Percentiles rank a stretch among this genome's conserved stretches.
These are phyloP conservation scores for Cutaneotrichosporon sp. DNA, from an alignment of 1,284 basidiomycete species.

Conservation along the genomic window DNA sequence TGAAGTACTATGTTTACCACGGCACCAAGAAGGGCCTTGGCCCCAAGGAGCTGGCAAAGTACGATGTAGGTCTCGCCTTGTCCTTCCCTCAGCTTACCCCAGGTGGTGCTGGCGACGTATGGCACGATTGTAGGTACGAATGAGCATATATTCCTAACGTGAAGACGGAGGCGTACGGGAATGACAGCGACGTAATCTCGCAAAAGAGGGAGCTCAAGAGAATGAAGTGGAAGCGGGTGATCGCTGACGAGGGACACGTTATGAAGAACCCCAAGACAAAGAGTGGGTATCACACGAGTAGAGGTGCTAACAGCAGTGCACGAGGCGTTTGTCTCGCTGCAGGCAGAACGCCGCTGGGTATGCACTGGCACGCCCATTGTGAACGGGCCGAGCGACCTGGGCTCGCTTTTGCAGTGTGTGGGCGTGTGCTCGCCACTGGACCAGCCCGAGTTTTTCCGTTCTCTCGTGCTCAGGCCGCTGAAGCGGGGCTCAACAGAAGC, in stretches of 20 bases:
- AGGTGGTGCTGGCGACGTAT: constrained; percentile 81
- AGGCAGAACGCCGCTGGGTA: constrained; percentile 69
- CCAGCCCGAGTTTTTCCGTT: constrained; percentile 70
- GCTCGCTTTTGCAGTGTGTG: constrained; percentile 74
- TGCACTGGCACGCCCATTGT: constrained; percentile 68
- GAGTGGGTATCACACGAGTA: constrained; percentile 41
- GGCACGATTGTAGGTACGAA: too few species aligned
- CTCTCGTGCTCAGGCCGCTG: constrained; percentile 65
- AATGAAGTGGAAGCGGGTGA: constrained; percentile 76
- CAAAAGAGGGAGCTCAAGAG: too few species aligned
- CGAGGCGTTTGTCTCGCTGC: constrained; percentile 61
- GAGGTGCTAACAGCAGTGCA: constrained; percentile 52
- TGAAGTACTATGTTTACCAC: constrained; percentile 64
- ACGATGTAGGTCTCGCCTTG: constrained; percentile 52
- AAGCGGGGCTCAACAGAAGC: constrained; percentile 62
- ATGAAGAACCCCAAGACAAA: constrained; percentile 80
- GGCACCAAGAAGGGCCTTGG: constrained; percentile 57
- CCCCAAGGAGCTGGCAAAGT: constrained; percentile 58
- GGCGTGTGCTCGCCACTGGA: constrained; percentile 74
- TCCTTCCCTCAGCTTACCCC: not conserved
- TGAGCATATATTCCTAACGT: too few species aligned
- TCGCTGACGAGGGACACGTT: constrained; percentile 81
- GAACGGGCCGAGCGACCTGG: constrained; percentile 75
- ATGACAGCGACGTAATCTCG: too few species aligned
- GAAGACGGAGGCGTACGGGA: too few species aligned